A percentile compares a stretch with the other conserved stretches of the same genome.
Evolutionary conservation across 1,139 yeast species (phyloP).

Genomic region (Lodderomyces oxycetoniae): DNA sequence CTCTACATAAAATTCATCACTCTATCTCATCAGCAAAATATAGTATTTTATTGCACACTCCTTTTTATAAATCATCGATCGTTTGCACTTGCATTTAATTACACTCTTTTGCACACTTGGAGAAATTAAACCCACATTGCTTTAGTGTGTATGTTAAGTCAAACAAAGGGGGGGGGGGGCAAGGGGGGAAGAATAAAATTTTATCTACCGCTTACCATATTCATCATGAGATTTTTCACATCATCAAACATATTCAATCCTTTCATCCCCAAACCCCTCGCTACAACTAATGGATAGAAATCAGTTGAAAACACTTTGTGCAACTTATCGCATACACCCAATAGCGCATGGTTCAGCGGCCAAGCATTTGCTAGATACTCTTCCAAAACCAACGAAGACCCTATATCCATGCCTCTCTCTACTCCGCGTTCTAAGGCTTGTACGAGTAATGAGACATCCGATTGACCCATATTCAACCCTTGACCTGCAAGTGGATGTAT

Average conservation of each 20-base stretch:
- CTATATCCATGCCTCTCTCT: conserved; percentile 82
- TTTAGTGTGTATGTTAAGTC: too few relatives aligned
- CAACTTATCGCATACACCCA: conserved; percentile 88
- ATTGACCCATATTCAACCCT: conserved; percentile 98
- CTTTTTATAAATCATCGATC: too few relatives aligned
- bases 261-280: conserved; percentile 74
- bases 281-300: conserved; percentile 64
- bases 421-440: conserved; percentile 66
- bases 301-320: conserved; percentile 84
- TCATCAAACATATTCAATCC: conserved; percentile 58
- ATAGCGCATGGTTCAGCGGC: conserved; percentile 69
- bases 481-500: conserved; percentile 98
- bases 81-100: too few relatives aligned
- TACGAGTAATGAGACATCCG: conserved; percentile 74
- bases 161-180: too few relatives aligned
- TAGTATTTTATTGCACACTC: too few relatives aligned
- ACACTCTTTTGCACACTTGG: too few relatives aligned
- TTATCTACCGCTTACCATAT: conserved; percentile 29
- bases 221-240: conserved; percentile 50
- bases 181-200: too few relatives aligned
- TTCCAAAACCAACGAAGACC: conserved; percentile 76
- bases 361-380: conserved; percentile 80
- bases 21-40: too few relatives aligned
- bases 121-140: too few relatives aligned
- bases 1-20: too few relatives aligned